phyloP scores from a whole-genome alignment of 768 basidiomycete genomes.

The Sarcomyxa edulis region DNA sequence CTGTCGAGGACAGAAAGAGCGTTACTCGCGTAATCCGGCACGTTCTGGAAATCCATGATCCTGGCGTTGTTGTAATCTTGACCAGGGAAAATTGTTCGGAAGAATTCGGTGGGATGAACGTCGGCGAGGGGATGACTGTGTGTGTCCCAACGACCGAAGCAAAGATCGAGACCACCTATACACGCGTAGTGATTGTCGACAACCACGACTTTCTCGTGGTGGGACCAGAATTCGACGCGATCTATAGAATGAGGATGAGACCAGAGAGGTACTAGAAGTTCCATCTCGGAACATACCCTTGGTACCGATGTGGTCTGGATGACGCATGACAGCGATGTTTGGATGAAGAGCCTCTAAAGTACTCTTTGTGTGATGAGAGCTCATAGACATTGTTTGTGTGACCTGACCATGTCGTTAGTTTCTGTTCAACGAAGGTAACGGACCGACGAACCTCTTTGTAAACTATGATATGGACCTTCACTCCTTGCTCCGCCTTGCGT shows the following conservation, averaged over 20 bases:
- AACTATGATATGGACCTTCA: constrained; percentile 85
- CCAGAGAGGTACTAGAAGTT: background rate
- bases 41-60: constrained; percentile 78
- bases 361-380: constrained; percentile 84
- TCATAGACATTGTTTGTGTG: constrained; percentile 87
- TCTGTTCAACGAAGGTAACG: background rate
- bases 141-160: constrained; percentile 97
- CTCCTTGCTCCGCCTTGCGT: constrained; percentile 88
- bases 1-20: constrained; percentile 62
- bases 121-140: constrained; percentile 88
- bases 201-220: constrained; percentile 86
- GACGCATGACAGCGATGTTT: constrained; percentile 86
- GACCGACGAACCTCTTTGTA: constrained; percentile 77
- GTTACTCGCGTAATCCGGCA: constrained; percentile 71
- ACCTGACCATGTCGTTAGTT: constrained; percentile 40
- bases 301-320: constrained; percentile 85
- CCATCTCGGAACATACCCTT: constrained; percentile 40
- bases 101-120: constrained; percentile 84
- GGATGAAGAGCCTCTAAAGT: constrained; percentile 78
- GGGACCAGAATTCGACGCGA: constrained; percentile 82
- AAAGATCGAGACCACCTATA: constrained; percentile 92
- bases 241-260: constrained; percentile 35
- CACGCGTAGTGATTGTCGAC: constrained; percentile 84
- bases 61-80: constrained; percentile 94
- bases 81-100: constrained; percentile 83